phyloP scores from a whole-genome alignment of 2,329 filamentous ascomycete genomes.

The Gremmenia infestans region DNA sequence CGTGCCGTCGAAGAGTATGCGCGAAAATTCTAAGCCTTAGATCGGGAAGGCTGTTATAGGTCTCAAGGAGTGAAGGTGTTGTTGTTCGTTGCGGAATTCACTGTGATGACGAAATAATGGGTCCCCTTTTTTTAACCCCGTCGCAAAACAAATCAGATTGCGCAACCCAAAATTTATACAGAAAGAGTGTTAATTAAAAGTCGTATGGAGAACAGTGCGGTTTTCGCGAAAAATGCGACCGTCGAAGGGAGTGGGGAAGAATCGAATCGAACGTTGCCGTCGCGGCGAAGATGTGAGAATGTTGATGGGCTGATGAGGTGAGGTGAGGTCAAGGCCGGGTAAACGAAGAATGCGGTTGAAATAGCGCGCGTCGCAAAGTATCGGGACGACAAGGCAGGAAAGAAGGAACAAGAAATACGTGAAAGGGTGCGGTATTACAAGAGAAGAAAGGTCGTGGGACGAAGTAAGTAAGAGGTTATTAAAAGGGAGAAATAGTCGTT shows the following conservation, averaged over 20 bases:
- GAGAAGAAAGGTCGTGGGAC: conserved; percentile 2
- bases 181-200: conserved; percentile 24
- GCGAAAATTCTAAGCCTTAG: conserved; percentile 5
- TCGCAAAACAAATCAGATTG: conserved; percentile 3
- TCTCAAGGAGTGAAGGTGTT: conserved; percentile 4
- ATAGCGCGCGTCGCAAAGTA: not conserved
- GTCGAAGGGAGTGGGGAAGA: conserved; percentile 13
- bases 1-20: conserved; percentile 1
- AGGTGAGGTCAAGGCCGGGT: not conserved
- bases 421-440: conserved; percentile 20
- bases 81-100: conserved; percentile 10
- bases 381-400: conserved; percentile 9
- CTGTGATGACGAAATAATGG: not conserved
- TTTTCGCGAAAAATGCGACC: conserved; percentile 1
- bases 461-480: conserved; percentile 4
- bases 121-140: conserved; percentile 2
- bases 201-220: conserved; percentile 9
- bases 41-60: conserved; percentile 1
- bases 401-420: conserved; percentile 6
- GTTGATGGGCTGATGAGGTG: conserved; percentile 10
- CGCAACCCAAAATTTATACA: conserved; percentile 12
- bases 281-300: conserved; percentile 13
- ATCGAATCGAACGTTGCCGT: conserved; percentile 24
- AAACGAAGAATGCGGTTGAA: not conserved
- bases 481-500: conserved; percentile 2